Base-by-base conservation (phyloP, 306 rosid species). In the Echinosophora koreensis region DNA sequence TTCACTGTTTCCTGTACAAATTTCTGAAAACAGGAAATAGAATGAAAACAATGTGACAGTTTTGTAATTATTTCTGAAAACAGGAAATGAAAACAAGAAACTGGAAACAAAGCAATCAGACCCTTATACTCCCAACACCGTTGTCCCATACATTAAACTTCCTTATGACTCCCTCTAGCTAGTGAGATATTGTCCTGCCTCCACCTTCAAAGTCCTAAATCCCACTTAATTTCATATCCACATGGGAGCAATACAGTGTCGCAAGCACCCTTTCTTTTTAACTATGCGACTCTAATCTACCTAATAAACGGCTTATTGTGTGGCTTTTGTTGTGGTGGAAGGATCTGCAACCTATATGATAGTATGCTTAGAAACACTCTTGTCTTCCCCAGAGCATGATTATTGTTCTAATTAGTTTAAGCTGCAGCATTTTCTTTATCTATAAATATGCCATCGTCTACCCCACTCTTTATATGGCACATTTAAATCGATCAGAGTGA, bases 231-330 rank as follows among this genome's bases (percentile, higher is more conserved):
- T 37, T 63, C 6, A 6, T 63, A 35, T 15, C 1, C 49, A 37
- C 27, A 15, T 8, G 5, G 5, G 28, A 63, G 14, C 34, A 55
- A 55, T 55, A 37, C 59, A 14, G 22, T 52, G 47, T 44, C 30
- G 51, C 18, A 35, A 30, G 32, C 32, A 8, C 46, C n/a, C n/a
- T n/a, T n/a, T n/a, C n/a, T n/a, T 47, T 30, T 30, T 14, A 30
- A 28, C 68, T 11, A 38, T 63, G 58, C 50, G 69, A 27, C 66
- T 65, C 16, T 18, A 18, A 73, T 42, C 18, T 3, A 16, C 69
- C 15, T 28, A 30, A 59, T 59, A 28, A 59, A 30, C 65, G 39
- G 65, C 65, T 58, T 5, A 30, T 30, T 59, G 65, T 59, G 39
- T 58, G 65, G 41, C 41, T 59, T 58, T 11, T 8, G 12, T 59